Percentiles rank a stretch among this genome's conserved stretches.
phyloP scores from a whole-genome alignment of 2,329 filamentous ascomycete genomes.

The Pseudogymnoascus sp. region DNA sequence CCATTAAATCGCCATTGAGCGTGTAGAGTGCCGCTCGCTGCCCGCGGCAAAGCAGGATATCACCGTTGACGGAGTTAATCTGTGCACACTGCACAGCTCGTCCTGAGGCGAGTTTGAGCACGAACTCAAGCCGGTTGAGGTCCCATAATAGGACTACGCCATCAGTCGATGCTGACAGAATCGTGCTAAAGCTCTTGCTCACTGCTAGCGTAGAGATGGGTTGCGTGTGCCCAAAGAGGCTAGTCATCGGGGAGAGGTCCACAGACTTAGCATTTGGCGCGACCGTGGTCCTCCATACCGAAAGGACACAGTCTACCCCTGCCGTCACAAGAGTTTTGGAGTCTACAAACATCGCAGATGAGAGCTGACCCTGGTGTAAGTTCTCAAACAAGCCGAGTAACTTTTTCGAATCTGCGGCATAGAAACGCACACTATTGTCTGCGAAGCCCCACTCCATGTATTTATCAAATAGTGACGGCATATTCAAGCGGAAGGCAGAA shows the following conservation, averaged over 20 bases:
- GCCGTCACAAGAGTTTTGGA: constrained; percentile 86
- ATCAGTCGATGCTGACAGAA: constrained; percentile 74
- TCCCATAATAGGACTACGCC: constrained; percentile 89
- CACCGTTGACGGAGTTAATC: constrained; percentile 85
- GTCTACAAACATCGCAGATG: constrained; percentile 74
- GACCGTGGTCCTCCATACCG: constrained; percentile 62
- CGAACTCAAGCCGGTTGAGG: constrained; percentile 79
- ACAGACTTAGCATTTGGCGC: constrained; percentile 57
- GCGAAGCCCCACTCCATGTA: constrained; percentile 95
- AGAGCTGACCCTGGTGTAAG: constrained; percentile 82
- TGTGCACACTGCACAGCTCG: constrained; percentile 61
- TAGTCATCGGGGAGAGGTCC: constrained; percentile 69
- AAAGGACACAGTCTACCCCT: constrained; percentile 84
- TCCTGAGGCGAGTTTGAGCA: constrained; percentile 59
- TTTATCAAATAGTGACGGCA: constrained; percentile 78
- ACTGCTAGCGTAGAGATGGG: constrained; percentile 75
- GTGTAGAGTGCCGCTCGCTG: constrained; percentile 70
- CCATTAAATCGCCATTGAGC: constrained; percentile 73
- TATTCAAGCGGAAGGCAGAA: constrained; percentile 74
- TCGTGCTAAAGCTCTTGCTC: constrained; percentile 77
- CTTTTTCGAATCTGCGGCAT: constrained; percentile 72
- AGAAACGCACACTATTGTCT: constrained; percentile 88
- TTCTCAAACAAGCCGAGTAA: constrained; percentile 86
- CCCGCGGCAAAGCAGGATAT: constrained; percentile 77
- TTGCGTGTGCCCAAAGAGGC: constrained; percentile 82